Conservation (phyloP, 208 protist species). For the Trypanosomatidae sp. region DNA sequence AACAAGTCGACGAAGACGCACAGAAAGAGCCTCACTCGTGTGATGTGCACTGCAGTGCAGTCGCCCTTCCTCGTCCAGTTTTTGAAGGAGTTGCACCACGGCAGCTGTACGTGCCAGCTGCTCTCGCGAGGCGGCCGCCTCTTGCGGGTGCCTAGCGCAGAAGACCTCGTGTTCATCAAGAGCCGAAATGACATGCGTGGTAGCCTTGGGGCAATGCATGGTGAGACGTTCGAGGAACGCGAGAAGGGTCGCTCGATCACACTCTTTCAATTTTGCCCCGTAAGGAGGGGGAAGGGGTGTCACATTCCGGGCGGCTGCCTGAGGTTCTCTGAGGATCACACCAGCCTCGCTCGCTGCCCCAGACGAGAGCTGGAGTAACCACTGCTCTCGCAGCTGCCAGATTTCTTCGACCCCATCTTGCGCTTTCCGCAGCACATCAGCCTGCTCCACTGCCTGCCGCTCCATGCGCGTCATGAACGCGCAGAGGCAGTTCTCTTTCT, state of each 20-base stretch:
- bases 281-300: slow-evolving; percentile 39
- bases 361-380: slow-evolving; percentile 3
- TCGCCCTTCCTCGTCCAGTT: slow-evolving; percentile 53
- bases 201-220: slow-evolving; percentile 32
- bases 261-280: slow-evolving; percentile 28
- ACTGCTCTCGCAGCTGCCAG: slow-evolving; percentile 26
- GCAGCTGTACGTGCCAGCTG: slow-evolving; percentile 17
- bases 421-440: slow-evolving; percentile 55
- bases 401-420: slow-evolving; percentile 43
- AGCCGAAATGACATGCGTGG: slow-evolving; percentile 34
- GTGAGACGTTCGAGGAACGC: slow-evolving; percentile 53
- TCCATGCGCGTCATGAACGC: slow-evolving; percentile 54
- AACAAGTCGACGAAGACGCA: slow-evolving; percentile 49
- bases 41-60: slow-evolving; percentile 40
- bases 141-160: slow-evolving; percentile 33
- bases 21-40: slow-evolving; percentile 25
- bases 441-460: slow-evolving; percentile 51
- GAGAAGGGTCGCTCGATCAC: slow-evolving; percentile 61
- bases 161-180: slow-evolving; percentile 61
- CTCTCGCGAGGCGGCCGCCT: slow-evolving; percentile 42
- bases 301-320: neutral
- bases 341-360: neutral
- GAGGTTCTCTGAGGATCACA: neutral
- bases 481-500: slow-evolving; percentile 45
- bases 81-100: slow-evolving; percentile 42